Evolutionary conservation across 176 grass and related monocot genomes (phyloP).

Genomic region (Poa pratensis): DNA sequence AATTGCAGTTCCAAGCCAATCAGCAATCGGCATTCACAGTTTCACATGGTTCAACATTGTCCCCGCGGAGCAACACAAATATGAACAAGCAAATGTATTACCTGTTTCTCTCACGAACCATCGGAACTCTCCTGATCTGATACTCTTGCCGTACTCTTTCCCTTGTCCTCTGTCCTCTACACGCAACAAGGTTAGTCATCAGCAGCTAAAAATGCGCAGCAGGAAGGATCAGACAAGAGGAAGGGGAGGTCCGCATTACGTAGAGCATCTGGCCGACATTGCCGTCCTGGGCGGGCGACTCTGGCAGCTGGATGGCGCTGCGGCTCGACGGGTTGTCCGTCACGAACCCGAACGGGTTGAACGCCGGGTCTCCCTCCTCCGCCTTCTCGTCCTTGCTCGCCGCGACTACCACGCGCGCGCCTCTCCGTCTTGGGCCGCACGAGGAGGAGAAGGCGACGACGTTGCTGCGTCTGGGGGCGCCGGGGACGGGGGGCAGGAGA

Average conservation of each 20-base stretch:
- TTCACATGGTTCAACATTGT: neutral
- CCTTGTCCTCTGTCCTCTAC: slow-evolving; percentile 90
- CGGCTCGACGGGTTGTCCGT: slow-evolving; percentile 89
- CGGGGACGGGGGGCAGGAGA: neutral
- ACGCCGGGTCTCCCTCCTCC: slow-evolving; percentile 42
- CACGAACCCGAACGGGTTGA: slow-evolving; percentile 94
- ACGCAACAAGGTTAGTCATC: neutral
- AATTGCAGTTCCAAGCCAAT: slow-evolving; percentile 20
- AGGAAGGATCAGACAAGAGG: neutral
- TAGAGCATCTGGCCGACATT: slow-evolving; percentile 99
- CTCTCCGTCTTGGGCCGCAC: neutral
- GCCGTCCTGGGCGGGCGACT: slow-evolving; percentile 82
- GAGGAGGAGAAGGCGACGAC: neutral
- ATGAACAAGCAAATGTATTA: slow-evolving; percentile 35
- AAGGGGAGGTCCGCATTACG: slow-evolving; percentile 45
- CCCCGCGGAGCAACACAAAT: neutral
- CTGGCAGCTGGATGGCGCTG: slow-evolving; percentile 78
- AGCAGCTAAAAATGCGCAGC: neutral
- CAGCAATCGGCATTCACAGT: neutral
- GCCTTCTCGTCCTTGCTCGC: slow-evolving; percentile 29
- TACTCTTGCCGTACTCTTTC: slow-evolving; percentile 70
- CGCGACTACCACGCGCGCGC: neutral
- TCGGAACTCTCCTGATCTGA: slow-evolving; percentile 76
- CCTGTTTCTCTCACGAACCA: slow-evolving; percentile 98
- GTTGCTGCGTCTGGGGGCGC: neutral